A percentile compares a stretch with the other conserved stretches of the same genome.
These are phyloP conservation scores for Sanghuangporus weigelae DNA, from an alignment of 1,284 basidiomycete species.

Conservation along the genomic window DNA sequence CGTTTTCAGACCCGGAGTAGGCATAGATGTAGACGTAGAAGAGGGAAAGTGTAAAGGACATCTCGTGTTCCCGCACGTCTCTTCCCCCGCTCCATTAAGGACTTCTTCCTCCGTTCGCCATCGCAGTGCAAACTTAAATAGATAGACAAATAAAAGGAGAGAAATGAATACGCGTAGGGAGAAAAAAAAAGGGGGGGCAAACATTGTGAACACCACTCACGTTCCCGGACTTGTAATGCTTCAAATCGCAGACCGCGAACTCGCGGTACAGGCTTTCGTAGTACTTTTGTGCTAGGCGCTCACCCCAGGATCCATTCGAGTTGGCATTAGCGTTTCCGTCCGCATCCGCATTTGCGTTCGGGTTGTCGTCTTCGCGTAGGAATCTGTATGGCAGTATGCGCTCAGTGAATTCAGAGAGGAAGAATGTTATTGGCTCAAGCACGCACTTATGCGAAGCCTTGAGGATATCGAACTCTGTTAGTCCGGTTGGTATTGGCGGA, in stretches of 20 bases:
- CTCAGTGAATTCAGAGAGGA: neutral
- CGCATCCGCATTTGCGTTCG: neutral
- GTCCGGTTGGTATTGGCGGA: neutral
- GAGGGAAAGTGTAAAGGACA: slow-evolving; percentile 56
- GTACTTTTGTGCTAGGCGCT: slow-evolving; percentile 81
- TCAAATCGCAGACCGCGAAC: slow-evolving; percentile 87
- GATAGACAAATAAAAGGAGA: neutral
- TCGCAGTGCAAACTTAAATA: slow-evolving; percentile 82
- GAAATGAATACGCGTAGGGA: neutral
- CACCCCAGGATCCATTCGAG: slow-evolving; percentile 58
- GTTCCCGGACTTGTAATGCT: slow-evolving; percentile 91
- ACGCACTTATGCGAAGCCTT: slow-evolving; percentile 56
- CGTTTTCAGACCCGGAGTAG: slow-evolving; percentile 43
- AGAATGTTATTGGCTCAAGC: neutral
- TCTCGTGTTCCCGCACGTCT: slow-evolving; percentile 82
- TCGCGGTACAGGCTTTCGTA: slow-evolving; percentile 85
- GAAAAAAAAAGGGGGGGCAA: slow-evolving; percentile 19
- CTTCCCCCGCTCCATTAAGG: slow-evolving; percentile 75
- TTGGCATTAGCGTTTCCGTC: neutral
- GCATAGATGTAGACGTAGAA: neutral
- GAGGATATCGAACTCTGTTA: slow-evolving; percentile 61
- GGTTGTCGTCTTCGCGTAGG: slow-evolving; percentile 60
- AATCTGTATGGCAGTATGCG: slow-evolving; percentile 47
- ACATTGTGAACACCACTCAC: no score
- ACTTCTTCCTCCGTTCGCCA: slow-evolving; percentile 92